These are phyloP conservation scores for Gossypium australe DNA, from an alignment of 345 rosid genomes.

Conservation along the genomic window DNA sequence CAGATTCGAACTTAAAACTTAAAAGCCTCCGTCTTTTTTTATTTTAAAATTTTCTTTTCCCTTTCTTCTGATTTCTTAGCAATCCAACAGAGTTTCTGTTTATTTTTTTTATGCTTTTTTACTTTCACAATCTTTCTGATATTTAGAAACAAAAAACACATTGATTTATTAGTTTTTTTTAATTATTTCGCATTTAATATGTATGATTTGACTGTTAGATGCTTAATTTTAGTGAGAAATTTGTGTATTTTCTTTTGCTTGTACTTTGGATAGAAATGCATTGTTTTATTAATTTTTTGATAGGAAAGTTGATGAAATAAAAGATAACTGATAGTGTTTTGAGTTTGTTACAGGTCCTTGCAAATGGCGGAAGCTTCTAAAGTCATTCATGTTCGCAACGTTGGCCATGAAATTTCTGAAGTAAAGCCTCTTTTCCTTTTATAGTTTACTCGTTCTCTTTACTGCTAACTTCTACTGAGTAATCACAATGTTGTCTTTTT, in stretches of 20 bases:
- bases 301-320: not conserved
- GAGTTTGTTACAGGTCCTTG: slow-evolving; percentile 20
- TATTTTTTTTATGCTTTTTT: not conserved
- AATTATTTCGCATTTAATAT: not conserved
- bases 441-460: not conserved
- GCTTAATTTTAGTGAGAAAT: not conserved
- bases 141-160: not conserved
- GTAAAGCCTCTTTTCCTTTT: not conserved
- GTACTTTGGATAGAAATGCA: slow-evolving; percentile 5
- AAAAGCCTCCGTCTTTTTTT: not conserved
- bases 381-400: slow-evolving; percentile 96
- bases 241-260: not conserved
- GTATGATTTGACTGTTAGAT: slow-evolving; percentile 7
- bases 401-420: slow-evolving; percentile 95
- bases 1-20: not conserved
- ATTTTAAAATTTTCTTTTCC: not conserved
- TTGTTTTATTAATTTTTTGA: slow-evolving; percentile 2
- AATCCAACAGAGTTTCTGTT: not conserved
- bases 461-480: not conserved
- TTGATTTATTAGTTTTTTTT: not conserved
- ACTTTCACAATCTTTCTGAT: not conserved
- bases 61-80: not conserved
- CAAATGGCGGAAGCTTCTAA: slow-evolving; percentile 88
- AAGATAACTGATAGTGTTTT: not conserved
- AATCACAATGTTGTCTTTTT: not conserved